A percentile compares a stretch with the other conserved stretches of the same genome.
phyloP scores from a whole-genome alignment of 306 rosid species.

The Ormosia emarginata region DNA sequence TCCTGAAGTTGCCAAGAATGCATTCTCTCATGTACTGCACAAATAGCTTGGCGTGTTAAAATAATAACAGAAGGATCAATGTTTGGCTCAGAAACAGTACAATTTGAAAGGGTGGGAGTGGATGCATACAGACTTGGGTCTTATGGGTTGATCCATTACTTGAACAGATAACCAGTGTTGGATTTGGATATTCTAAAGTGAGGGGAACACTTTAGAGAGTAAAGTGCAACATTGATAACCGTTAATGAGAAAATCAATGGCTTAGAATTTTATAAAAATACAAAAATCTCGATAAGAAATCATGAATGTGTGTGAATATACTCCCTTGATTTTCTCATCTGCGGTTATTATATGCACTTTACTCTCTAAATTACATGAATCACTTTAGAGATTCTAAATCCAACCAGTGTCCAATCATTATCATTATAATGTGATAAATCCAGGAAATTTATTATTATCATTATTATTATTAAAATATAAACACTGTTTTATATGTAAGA shows the following conservation, averaged over 20 bases:
- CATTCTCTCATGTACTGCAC: slow-evolving; percentile 99
- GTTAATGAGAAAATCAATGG: background rate
- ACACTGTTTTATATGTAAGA: background rate
- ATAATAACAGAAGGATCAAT: background rate
- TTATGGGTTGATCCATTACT: slow-evolving; percentile 1
- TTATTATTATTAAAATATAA: background rate
- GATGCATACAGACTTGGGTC: background rate
- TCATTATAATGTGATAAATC: background rate
- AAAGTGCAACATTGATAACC: background rate
- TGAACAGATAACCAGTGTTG: too few species aligned
- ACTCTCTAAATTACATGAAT: background rate
- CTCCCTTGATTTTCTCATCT: background rate
- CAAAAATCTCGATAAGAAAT: background rate
- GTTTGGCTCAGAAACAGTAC: slow-evolving; percentile 6
- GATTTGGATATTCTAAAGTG: background rate
- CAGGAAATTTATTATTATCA: background rate
- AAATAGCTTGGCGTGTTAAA: slow-evolving; percentile 27
- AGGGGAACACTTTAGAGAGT: background rate
- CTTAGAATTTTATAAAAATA: background rate
- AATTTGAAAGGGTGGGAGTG: slow-evolving; percentile 1
- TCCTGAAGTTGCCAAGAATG: slow-evolving; percentile 95
- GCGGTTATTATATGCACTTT: background rate
- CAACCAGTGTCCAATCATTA: background rate
- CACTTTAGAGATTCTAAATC: background rate
- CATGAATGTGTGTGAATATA: background rate